A percentile compares a stretch with the other conserved stretches of the same genome.
Conservation (phyloP, 495 filamentous ascomycete genomes). For the Penicillium silybi region DNA sequence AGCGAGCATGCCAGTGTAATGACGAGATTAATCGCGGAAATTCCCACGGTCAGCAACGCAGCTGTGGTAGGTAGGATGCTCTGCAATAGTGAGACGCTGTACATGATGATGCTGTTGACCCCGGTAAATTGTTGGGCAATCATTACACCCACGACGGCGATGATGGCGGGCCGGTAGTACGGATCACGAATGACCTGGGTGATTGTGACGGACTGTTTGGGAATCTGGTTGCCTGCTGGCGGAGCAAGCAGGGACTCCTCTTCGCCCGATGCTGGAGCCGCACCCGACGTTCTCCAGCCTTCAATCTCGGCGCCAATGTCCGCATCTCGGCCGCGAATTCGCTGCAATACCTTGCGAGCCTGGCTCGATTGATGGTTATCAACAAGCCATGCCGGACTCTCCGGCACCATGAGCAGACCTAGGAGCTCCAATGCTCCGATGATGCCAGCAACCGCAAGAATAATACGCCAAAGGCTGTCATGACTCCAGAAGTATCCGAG, state of each 20-base stretch:
- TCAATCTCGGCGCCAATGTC: constrained; percentile 73
- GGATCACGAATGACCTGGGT: constrained; percentile 60
- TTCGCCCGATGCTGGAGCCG: constrained; percentile 45
- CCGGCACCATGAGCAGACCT: constrained; percentile 67
- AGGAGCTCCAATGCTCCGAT: constrained; percentile 63
- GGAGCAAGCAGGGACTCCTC: constrained; percentile 46
- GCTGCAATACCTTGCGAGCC: constrained; percentile 65
- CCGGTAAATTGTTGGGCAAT: constrained; percentile 86
- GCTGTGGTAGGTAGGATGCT: constrained; percentile 73
- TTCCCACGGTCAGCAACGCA: constrained; percentile 73
- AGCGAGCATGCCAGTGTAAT: constrained; percentile 77
- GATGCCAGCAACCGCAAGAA: constrained; percentile 68
- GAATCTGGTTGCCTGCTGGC: constrained; percentile 23
- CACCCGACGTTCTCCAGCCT: constrained; percentile 50
- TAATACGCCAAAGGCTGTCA: constrained; percentile 74
- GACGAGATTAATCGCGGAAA: constrained; percentile 81
- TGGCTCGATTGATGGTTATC: constrained; percentile 55
- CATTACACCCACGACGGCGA: constrained; percentile 89
- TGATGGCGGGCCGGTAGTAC: constrained; percentile 66
- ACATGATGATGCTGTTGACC: constrained; percentile 98
- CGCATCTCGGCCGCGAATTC: constrained; percentile 64
- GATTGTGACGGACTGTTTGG: constrained; percentile 57
- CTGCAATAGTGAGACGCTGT: constrained; percentile 83
- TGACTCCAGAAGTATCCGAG: constrained; percentile 83
- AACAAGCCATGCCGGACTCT: constrained; percentile 84